These are phyloP conservation scores for Ceratobasidium sp. DNA, from an alignment of 1,284 basidiomycete species.

Conservation along the genomic window DNA sequence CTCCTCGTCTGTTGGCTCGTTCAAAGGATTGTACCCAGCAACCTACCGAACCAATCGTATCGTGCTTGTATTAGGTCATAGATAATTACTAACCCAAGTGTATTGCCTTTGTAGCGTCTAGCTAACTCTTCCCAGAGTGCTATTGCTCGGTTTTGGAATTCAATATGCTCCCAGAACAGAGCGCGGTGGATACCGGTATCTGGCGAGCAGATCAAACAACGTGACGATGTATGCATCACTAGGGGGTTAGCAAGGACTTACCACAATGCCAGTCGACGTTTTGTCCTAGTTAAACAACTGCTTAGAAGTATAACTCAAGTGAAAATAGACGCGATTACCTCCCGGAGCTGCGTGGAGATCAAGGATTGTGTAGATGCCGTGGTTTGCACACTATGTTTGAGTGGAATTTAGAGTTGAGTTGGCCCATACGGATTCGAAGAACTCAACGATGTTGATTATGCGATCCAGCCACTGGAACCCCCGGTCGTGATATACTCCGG, in stretches of 20 bases:
- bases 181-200: conserved; percentile 45
- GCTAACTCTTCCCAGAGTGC: conserved; percentile 53
- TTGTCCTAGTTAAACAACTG: conserved; percentile 37
- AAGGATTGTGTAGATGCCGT: conserved; percentile 62
- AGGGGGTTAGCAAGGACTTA: conserved; percentile 4
- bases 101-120: conserved; percentile 52
- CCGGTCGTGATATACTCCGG: conserved; percentile 51
- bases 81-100: conserved; percentile 51
- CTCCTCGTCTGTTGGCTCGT: conserved; percentile 53
- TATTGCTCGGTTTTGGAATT: conserved; percentile 54
- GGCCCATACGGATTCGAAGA: not conserved
- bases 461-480: conserved; percentile 70
- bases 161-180: conserved; percentile 53
- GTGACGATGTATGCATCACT: not conserved
- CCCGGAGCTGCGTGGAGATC: conserved; percentile 59
- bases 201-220: not conserved
- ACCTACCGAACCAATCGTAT: not conserved
- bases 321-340: conserved; percentile 37
- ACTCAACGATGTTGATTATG: conserved; percentile 55
- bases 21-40: conserved; percentile 52
- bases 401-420: not conserved
- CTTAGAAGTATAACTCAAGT: not conserved
- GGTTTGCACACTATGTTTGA: conserved; percentile 55
- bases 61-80: too few species aligned
- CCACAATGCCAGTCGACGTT: conserved; percentile 45